phyloP scores from a whole-genome alignment of 2,329 filamentous ascomycete species.

The Pseudogymnoascus sp. region DNA sequence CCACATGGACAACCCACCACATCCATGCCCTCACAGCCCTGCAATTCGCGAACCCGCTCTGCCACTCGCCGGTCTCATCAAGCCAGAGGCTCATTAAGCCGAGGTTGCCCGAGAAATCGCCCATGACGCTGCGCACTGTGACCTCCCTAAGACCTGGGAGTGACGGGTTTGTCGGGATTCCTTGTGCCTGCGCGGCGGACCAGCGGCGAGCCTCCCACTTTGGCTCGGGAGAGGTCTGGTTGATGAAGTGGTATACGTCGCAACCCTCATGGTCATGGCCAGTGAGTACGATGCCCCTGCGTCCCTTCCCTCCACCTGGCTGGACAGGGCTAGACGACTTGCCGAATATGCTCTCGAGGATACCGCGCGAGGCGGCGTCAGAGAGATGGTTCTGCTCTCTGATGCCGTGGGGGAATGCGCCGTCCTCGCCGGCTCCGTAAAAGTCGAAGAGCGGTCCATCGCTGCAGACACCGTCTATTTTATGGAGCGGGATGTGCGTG shows the following conservation, averaged over 20 bases:
- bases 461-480: constrained; percentile 70
- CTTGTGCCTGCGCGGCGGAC: constrained; percentile 34
- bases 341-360: constrained; percentile 80
- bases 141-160: constrained; percentile 70
- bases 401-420: constrained; percentile 60
- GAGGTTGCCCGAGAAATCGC: constrained; percentile 84
- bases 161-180: constrained; percentile 35
- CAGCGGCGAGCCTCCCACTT: constrained; percentile 32
- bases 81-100: constrained; percentile 69
- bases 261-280: constrained; percentile 95
- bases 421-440: constrained; percentile 38
- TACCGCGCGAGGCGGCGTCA: constrained; percentile 57
- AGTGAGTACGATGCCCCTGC: constrained; percentile 72
- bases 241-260: constrained; percentile 76
- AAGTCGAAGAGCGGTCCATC: constrained; percentile 80
- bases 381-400: constrained; percentile 89
- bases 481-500: constrained; percentile 88
- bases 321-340: constrained; percentile 55
- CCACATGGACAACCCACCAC: constrained; percentile 84
- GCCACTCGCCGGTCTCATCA: constrained; percentile 50
- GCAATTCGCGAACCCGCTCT: constrained; percentile 71
- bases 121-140: constrained; percentile 98
- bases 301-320: constrained; percentile 52
- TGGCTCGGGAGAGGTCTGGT: constrained; percentile 40
- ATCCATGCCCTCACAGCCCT: constrained; percentile 76